phyloP scores from a whole-genome alignment of 306 rosid species.

The Canavalia ensiformis region DNA sequence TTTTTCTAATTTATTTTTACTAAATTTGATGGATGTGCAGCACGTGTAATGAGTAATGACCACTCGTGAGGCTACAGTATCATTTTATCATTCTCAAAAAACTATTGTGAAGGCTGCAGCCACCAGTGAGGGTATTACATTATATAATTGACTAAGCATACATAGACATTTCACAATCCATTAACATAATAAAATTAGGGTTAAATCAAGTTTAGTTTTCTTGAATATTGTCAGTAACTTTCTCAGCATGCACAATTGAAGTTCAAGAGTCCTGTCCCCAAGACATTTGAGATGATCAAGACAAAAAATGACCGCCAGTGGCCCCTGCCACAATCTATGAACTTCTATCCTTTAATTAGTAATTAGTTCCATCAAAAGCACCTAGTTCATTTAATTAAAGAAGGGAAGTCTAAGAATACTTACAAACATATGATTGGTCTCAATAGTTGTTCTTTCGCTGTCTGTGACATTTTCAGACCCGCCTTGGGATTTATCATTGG shows the following conservation, averaged over 20 bases:
- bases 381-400: background rate
- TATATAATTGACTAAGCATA: constrained; percentile 6
- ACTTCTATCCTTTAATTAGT: constrained; percentile 44
- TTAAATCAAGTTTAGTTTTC: constrained; percentile 19
- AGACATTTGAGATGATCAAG: constrained; percentile 23
- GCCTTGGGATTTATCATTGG: constrained; percentile 48
- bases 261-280: constrained; percentile 10
- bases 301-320: constrained; percentile 8
- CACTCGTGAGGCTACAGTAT: constrained; percentile 8
- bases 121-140: background rate
- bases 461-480: constrained; percentile 48
- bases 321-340: background rate
- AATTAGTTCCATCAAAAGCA: constrained; percentile 14
- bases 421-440: constrained; percentile 61
- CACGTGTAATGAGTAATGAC: background rate
- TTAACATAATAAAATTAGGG: background rate
- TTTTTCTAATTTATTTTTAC: constrained; percentile 26
- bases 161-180: constrained; percentile 1
- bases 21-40: background rate
- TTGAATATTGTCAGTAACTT: background rate
- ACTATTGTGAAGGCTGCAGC: background rate
- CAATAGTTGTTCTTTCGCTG: constrained; percentile 46
- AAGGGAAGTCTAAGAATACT: constrained; percentile 44
- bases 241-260: constrained; percentile 3
- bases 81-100: background rate